phyloP scores from a whole-genome alignment of 441 rosid species.

The Populus hybrid region DNA sequence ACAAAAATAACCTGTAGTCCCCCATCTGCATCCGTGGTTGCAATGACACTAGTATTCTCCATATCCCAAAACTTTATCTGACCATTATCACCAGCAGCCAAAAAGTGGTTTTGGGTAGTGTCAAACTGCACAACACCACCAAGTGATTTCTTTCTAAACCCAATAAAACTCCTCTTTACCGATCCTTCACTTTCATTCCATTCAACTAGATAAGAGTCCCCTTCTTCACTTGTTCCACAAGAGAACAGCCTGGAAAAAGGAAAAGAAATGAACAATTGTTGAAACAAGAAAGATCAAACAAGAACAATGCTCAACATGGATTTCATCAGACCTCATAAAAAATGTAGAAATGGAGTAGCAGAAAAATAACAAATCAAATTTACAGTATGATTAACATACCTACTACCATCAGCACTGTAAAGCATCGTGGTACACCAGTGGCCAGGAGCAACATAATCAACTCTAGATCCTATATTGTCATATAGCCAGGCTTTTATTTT shows the following conservation, averaged over 20 bases:
- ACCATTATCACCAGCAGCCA: constrained; percentile 88
- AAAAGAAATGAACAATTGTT: constrained; percentile 5
- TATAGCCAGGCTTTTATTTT: constrained; percentile 94
- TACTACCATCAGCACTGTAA: constrained; percentile 85
- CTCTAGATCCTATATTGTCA: constrained; percentile 82
- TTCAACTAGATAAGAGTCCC: constrained; percentile 78
- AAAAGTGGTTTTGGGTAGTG: constrained; percentile 75
- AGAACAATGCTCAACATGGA: background rate
- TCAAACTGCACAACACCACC: constrained; percentile 71
- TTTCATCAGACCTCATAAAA: background rate
- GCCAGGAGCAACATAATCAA: constrained; percentile 82
- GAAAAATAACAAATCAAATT: background rate
- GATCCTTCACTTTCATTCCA: constrained; percentile 96
- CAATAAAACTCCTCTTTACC: constrained; percentile 62
- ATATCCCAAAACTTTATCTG: constrained; percentile 91
- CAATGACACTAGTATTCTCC: constrained; percentile 53
- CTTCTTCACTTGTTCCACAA: constrained; percentile 90
- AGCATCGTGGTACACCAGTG: constrained; percentile 80
- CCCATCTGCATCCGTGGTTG: constrained; percentile 78
- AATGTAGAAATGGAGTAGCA: background rate
- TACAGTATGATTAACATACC: constrained; percentile 35
- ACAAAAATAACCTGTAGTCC: constrained; percentile 71
- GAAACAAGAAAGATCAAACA: background rate
- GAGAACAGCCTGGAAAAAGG: constrained; percentile 66
- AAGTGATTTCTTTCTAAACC: constrained; percentile 56